A percentile compares a stretch with the other conserved stretches of the same genome.
Conservation (phyloP, 257 asterid genomes). For the Jaltomata sinuosa region DNA sequence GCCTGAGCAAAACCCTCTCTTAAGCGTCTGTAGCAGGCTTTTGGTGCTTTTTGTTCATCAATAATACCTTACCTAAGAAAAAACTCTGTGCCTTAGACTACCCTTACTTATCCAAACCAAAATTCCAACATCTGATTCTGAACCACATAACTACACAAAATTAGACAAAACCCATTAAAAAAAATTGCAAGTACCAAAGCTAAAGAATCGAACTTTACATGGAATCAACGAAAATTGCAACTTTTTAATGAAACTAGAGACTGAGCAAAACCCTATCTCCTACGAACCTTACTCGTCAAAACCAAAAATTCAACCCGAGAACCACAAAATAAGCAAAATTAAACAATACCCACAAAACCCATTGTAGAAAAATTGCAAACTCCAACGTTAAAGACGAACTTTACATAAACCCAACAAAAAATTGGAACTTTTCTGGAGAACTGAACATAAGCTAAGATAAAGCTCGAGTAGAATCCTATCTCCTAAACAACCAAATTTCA, state of each 20-base stretch:
- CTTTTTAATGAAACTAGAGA: background rate
- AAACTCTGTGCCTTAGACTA: background rate
- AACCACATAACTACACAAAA: background rate
- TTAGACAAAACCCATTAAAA: background rate
- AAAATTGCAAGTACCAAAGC: background rate
- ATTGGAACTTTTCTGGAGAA: background rate
- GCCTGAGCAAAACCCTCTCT: background rate
- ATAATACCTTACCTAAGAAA: background rate
- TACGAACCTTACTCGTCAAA: background rate
- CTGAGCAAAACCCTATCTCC: background rate
- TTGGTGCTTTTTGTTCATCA: background rate
- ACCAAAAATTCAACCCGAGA: background rate
- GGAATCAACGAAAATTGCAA: background rate
- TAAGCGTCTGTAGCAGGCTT: background rate
- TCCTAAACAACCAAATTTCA: too few species aligned
- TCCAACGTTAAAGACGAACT: background rate
- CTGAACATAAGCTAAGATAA: background rate
- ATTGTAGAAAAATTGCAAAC: background rate
- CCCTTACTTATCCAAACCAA: background rate
- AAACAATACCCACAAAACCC: background rate
- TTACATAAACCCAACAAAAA: background rate
- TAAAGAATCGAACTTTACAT: background rate
- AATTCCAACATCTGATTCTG: background rate
- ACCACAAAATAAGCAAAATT: background rate
- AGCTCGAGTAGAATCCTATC: too few species aligned